Evolutionary conservation across 2,329 filamentous ascomycete genomes (phyloP).

Genomic region (Fusarium nygamai): DNA sequence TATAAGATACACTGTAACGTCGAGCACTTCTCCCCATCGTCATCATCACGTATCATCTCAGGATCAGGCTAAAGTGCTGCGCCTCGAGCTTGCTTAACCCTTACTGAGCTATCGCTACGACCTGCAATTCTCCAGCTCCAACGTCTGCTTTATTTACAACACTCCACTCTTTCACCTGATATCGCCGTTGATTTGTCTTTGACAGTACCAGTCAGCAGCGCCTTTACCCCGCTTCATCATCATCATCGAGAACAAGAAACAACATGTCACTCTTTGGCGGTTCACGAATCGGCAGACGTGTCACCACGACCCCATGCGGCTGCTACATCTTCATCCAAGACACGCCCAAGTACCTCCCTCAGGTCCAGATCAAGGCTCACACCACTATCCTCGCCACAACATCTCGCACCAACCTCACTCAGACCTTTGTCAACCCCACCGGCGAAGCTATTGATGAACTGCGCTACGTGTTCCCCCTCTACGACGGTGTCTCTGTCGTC

Average conservation of each 20-base stretch:
- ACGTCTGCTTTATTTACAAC: background rate
- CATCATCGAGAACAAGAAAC: background rate
- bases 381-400: constrained; percentile 68
- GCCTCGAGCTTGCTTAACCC: background rate
- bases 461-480: constrained; percentile 76
- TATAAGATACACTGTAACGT: background rate
- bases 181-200: background rate
- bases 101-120: too few relatives aligned
- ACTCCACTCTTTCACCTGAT: background rate
- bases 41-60: background rate
- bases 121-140: fast-evolving
- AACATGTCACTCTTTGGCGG: constrained; percentile 3
- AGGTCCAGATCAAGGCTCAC: constrained; percentile 65
- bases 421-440: constrained; percentile 71
- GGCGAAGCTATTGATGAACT: constrained; percentile 54
- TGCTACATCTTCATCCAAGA: constrained; percentile 46
- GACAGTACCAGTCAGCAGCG: background rate
- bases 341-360: constrained; percentile 62
- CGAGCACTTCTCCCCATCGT: background rate
- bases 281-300: too few relatives aligned
- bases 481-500: constrained; percentile 76
- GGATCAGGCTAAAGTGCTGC: background rate
- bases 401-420: constrained; percentile 57
- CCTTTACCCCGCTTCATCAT: background rate
- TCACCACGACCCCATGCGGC: constrained; percentile 43